These are phyloP conservation scores for Chaetomium sp. DNA, from an alignment of 2,329 filamentous ascomycete genomes.

Conservation along the genomic window DNA sequence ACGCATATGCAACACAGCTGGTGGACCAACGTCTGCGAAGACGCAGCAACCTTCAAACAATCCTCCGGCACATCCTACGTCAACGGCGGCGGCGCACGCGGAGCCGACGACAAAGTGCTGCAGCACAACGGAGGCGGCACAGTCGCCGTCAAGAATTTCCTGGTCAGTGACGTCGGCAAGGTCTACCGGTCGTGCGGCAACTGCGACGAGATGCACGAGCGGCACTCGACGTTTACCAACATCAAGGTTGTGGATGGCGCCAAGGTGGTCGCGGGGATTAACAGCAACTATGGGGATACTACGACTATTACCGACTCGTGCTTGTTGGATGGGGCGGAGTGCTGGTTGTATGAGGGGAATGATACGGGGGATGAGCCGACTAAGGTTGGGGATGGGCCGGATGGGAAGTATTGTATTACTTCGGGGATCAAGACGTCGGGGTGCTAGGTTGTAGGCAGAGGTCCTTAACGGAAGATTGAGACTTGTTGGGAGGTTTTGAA, in stretches of 20 bases:
- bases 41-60: constrained; percentile 10
- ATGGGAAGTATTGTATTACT: constrained; percentile 6
- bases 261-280: constrained; percentile 11
- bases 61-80: constrained; percentile 7
- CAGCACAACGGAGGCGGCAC: constrained; percentile 16
- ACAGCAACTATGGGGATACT: constrained; percentile 15
- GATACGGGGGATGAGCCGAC: constrained; percentile 8
- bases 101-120: constrained; percentile 10
- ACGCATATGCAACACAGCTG: constrained; percentile 6
- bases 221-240: constrained; percentile 5
- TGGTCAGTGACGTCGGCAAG: constrained; percentile 13
- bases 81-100: constrained; percentile 13
- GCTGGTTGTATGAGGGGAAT: constrained; percentile 8
- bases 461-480: too few species aligned
- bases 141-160: constrained; percentile 10
- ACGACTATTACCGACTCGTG: constrained; percentile 10
- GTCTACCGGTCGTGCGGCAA: constrained; percentile 12
- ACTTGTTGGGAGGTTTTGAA: too few species aligned
- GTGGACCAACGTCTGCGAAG: constrained; percentile 13
- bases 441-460: too few species aligned
- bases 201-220: constrained; percentile 11
- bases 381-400: constrained; percentile 11
- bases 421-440: too few species aligned
- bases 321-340: constrained; percentile 9
- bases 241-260: constrained; percentile 10